phyloP scores from a whole-genome alignment of 306 rosid genomes.

The Alnus glutinosa region DNA sequence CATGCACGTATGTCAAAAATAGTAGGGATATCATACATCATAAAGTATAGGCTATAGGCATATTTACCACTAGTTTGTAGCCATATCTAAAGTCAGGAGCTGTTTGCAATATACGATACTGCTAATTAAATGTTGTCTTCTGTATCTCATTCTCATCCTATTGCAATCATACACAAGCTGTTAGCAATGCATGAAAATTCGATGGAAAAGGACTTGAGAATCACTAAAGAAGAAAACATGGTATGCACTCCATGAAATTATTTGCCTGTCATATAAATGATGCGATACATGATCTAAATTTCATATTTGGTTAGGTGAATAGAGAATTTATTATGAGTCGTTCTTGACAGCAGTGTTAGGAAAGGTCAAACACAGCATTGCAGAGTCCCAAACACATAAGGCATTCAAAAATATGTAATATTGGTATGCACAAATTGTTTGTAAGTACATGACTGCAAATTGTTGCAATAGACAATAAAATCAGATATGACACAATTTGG shows the following conservation, averaged over 20 bases:
- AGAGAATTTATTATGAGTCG: not conserved
- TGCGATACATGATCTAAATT: not conserved
- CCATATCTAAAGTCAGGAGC: conserved; percentile 94
- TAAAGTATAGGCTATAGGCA: conserved; percentile 25
- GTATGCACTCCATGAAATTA: not conserved
- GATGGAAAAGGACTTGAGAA: not conserved
- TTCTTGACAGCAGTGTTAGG: not conserved
- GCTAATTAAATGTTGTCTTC: conserved; percentile 75
- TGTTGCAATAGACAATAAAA: not conserved
- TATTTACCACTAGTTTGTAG: conserved; percentile 87
- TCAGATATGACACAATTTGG: not conserved
- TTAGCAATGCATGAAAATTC: conserved; percentile 10
- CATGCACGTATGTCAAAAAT: too few relatives aligned
- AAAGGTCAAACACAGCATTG: not conserved
- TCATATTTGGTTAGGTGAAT: not conserved
- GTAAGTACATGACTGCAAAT: not conserved
- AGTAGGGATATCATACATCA: not conserved
- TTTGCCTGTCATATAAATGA: not conserved
- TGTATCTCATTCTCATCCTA: conserved; percentile 97
- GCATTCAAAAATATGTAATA: not conserved
- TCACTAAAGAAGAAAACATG: not conserved
- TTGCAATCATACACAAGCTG: conserved; percentile 26
- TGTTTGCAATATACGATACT: conserved; percentile 57
- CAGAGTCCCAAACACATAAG: not conserved
- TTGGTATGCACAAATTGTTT: not conserved